Conservation (phyloP, 106 monocot genomes). For the Apostasia shenzhenica region DNA sequence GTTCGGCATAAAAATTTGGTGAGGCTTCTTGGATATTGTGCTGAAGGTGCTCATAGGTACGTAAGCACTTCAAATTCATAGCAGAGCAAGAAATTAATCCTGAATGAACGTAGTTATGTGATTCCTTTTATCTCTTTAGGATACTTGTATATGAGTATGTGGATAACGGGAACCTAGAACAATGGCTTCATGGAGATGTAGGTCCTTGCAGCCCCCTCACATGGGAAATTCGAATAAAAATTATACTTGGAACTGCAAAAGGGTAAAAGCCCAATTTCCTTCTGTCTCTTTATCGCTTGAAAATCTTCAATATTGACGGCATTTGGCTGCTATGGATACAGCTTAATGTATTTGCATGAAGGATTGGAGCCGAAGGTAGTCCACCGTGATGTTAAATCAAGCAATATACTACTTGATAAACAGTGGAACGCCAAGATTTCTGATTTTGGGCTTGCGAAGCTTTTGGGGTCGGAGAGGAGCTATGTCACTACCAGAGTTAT, state of each 20-base stretch:
- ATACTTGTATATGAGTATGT: slow-evolving; percentile 94
- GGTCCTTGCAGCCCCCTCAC: slow-evolving; percentile 60
- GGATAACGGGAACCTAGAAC: slow-evolving; percentile 88
- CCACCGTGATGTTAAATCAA: slow-evolving; percentile 88
- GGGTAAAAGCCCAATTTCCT: slow-evolving; percentile 31
- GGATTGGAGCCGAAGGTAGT: slow-evolving; percentile 95
- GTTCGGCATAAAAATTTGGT: slow-evolving; percentile 84
- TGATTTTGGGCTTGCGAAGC: slow-evolving; percentile 90
- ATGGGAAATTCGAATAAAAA: slow-evolving; percentile 78
- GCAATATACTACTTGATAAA: slow-evolving; percentile 80
- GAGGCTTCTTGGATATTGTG: slow-evolving; percentile 72
- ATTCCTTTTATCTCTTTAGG: slow-evolving; percentile 20
- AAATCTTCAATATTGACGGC: background rate
- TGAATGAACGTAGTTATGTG: too few relatives aligned
- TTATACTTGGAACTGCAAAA: slow-evolving; percentile 85
- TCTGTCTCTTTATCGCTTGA: background rate
- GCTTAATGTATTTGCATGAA: slow-evolving; percentile 86
- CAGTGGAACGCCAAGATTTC: slow-evolving; percentile 82
- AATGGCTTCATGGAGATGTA: slow-evolving; percentile 92
- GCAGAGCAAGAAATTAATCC: background rate
- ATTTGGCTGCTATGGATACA: slow-evolving; percentile 13
- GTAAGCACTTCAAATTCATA: background rate
- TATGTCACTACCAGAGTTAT: slow-evolving; percentile 88
- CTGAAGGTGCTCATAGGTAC: slow-evolving; percentile 80
- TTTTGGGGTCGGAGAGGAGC: slow-evolving; percentile 77